Evolutionary conservation across 306 rosid species (phyloP).

Genomic region (Dalbergia cultrata): DNA sequence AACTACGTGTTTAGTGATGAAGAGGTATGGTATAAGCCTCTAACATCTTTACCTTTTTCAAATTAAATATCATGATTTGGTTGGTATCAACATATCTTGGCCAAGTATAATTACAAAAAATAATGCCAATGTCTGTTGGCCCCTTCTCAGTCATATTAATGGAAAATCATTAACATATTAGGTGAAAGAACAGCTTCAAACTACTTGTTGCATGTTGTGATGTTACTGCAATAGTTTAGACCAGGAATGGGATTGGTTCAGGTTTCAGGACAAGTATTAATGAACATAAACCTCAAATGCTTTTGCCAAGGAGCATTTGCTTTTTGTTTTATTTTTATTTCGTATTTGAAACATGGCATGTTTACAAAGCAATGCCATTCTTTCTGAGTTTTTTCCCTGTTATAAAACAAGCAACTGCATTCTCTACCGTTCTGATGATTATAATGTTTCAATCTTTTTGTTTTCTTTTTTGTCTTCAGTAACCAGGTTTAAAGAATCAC

Average conservation of each 20-base stretch:
- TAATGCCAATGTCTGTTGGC: slow-evolving; percentile 25
- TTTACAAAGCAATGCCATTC: not conserved
- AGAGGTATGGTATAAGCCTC: slow-evolving; percentile 69
- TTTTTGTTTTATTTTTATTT: not conserved
- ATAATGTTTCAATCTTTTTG: not conserved
- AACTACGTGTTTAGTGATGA: slow-evolving; percentile 68
- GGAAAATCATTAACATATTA: slow-evolving; percentile 23
- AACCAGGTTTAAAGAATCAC: not conserved
- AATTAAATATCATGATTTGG: slow-evolving; percentile 7
- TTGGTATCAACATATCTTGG: slow-evolving; percentile 3
- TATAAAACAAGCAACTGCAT: too few species aligned
- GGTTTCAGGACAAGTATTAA: not conserved
- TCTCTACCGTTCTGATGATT: not conserved
- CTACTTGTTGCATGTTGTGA: slow-evolving; percentile 18
- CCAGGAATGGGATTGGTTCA: slow-evolving; percentile 4
- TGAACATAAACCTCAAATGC: slow-evolving; percentile 8
- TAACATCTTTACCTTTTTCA: slow-evolving; percentile 21
- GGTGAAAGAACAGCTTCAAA: slow-evolving; percentile 26
- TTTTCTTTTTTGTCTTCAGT: not conserved
- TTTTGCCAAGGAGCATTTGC: not conserved
- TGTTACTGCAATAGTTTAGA: slow-evolving; percentile 24
- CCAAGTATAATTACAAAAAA: not conserved
- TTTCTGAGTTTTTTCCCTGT: too few species aligned
- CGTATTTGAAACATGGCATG: slow-evolving; percentile 1
- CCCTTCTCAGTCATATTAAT: slow-evolving; percentile 14